A percentile compares a stretch with the other conserved stretches of the same genome.
Evolutionary conservation across 768 basidiomycete genomes (phyloP).

Genomic region (Clitopilus passeckerianus): DNA sequence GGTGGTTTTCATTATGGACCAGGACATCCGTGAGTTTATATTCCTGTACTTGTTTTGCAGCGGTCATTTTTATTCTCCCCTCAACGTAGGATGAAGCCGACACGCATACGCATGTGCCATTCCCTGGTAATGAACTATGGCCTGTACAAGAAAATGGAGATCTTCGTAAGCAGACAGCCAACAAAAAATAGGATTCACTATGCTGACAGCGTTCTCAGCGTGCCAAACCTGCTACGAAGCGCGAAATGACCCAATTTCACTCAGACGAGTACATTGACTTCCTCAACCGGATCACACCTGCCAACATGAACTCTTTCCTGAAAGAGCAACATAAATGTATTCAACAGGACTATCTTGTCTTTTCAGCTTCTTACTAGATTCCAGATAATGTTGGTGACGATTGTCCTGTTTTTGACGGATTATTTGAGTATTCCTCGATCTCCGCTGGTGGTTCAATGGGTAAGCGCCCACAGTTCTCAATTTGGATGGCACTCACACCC

Average conservation of each 20-base stretch:
- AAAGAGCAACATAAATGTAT: slow-evolving; percentile 96
- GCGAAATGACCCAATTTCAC: slow-evolving; percentile 99
- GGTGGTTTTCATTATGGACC: slow-evolving; percentile 99
- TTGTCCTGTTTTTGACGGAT: slow-evolving; percentile 96
- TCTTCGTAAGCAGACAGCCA: slow-evolving; percentile 73
- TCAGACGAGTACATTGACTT: slow-evolving; percentile 99
- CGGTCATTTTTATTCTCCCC: slow-evolving; percentile 12
- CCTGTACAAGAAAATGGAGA: slow-evolving; percentile 99
- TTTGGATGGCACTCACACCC: background rate
- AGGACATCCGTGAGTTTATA: slow-evolving; percentile 73
- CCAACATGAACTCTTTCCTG: slow-evolving; percentile 89
- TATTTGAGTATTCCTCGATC: slow-evolving; percentile 99
- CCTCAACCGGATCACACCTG: slow-evolving; percentile 87
- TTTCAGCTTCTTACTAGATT: background rate
- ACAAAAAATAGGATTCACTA: background rate
- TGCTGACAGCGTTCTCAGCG: slow-evolving; percentile 45
- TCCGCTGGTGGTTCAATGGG: slow-evolving; percentile 99
- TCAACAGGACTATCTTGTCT: slow-evolving; percentile 13
- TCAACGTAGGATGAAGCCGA: slow-evolving; percentile 83
- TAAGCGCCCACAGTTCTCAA: slow-evolving; percentile 29
- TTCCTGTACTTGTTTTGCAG: slow-evolving; percentile 2
- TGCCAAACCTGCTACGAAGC: slow-evolving; percentile 98
- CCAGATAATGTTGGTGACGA: slow-evolving; percentile 97
- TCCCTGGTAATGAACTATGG: slow-evolving; percentile 99
- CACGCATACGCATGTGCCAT: slow-evolving; percentile 98